Evolutionary conservation across 192 early-diverging fungal species (phyloP).

Genomic region (Entomortierella chlamydospora): DNA sequence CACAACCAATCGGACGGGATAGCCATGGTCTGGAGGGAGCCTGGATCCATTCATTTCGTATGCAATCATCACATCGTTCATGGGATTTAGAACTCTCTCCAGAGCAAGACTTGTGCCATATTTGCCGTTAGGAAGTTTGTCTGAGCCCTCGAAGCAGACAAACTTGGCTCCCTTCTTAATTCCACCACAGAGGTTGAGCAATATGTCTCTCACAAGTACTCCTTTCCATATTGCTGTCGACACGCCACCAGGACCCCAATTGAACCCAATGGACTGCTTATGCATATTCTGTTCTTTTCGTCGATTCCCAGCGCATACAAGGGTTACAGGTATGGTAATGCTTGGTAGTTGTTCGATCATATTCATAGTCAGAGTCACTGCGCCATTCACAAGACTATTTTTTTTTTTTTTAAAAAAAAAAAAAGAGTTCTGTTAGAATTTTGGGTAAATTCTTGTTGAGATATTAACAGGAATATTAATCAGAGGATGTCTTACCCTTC

Average conservation of each 20-base stretch:
- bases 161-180: conserved; percentile 37
- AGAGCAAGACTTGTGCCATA: conserved; percentile 84
- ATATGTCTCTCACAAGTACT: conserved; percentile 63
- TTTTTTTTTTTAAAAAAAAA: neutral
- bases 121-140: conserved; percentile 69
- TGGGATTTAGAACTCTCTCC: conserved; percentile 72
- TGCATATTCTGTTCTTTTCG: conserved; percentile 77
- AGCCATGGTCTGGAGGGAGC: conserved; percentile 87
- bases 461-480: neutral
- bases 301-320: conserved; percentile 76
- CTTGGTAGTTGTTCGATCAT: conserved; percentile 59
- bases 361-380: conserved; percentile 63
- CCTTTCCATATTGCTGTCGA: conserved; percentile 72
- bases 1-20: conserved; percentile 86
- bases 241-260: conserved; percentile 69
- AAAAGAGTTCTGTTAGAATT: too few relatives aligned
- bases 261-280: conserved; percentile 71
- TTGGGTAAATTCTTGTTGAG: too few relatives aligned
- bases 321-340: conserved; percentile 64
- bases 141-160: conserved; percentile 70
- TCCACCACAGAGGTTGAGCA: conserved; percentile 39
- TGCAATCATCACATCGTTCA: conserved; percentile 80
- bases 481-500: conserved; percentile 40
- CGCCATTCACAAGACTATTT: conserved; percentile 59
- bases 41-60: conserved; percentile 82